phyloP scores from a whole-genome alignment of 257 asterid species.

The Solanum pimpinellifolium region DNA sequence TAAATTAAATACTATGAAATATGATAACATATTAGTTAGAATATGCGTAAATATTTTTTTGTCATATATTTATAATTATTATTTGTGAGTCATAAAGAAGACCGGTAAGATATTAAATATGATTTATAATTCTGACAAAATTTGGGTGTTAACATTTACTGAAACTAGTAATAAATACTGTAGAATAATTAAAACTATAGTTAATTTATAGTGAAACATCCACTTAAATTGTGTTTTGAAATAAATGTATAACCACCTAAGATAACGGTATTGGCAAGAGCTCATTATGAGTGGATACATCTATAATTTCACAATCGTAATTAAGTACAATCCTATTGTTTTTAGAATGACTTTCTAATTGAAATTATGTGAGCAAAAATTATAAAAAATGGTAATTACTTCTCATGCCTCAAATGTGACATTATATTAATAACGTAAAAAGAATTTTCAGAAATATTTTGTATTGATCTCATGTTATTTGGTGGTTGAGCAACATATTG shows the following conservation, averaged over 20 bases:
- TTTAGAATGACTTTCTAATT: no score
- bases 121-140: not conserved
- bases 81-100: not conserved
- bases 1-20: not conserved
- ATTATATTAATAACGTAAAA: no score
- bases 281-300: not conserved
- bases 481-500: not conserved
- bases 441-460: not conserved
- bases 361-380: not conserved
- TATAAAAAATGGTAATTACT: not conserved
- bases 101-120: no score
- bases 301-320: no score
- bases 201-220: no score
- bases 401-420: not conserved
- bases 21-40: not conserved
- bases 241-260: no score
- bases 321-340: not conserved
- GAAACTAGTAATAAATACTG: not conserved
- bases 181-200: no score
- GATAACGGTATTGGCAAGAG: not conserved
- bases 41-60: no score
- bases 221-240: not conserved
- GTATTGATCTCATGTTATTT: not conserved
- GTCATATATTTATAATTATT: no score
- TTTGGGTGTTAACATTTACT: not conserved